A percentile compares a stretch with the other conserved stretches of the same genome.
These are phyloP conservation scores for Cadophora malorum DNA, from an alignment of 2,329 filamentous ascomycete genomes.

Conservation along the genomic window DNA sequence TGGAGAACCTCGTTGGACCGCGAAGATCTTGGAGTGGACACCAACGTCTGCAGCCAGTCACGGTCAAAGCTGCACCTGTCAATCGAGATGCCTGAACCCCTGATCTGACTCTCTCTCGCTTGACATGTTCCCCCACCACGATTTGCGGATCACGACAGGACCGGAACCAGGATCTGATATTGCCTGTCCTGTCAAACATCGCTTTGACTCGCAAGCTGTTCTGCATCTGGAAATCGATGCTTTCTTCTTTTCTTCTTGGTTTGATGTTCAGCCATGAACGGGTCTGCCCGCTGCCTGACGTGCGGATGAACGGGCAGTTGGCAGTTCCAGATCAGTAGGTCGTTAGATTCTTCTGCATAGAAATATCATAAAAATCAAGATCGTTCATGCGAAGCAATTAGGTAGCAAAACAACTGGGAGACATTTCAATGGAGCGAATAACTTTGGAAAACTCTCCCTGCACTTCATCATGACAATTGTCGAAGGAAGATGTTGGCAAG, in stretches of 20 bases:
- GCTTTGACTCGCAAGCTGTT: slow-evolving; percentile 23
- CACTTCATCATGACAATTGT: not conserved
- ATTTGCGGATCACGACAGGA: slow-evolving; percentile 1
- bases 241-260: slow-evolving; percentile 17
- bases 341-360: not conserved
- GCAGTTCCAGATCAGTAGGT: not conserved
- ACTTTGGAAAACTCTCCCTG: not conserved
- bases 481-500: not conserved
- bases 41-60: slow-evolving; percentile 19
- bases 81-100: slow-evolving; percentile 16
- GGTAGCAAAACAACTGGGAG: not conserved
- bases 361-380: slow-evolving; percentile 2
- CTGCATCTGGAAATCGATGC: slow-evolving; percentile 23
- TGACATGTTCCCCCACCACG: not conserved
- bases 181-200: not conserved
- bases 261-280: slow-evolving; percentile 19
- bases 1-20: slow-evolving; percentile 17
- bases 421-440: not conserved
- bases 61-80: slow-evolving; percentile 3
- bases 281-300: slow-evolving; percentile 11
- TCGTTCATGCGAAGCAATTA: not conserved
- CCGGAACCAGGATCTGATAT: slow-evolving; percentile 11
- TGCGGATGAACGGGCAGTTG: slow-evolving; percentile 9
- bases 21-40: not conserved
- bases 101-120: slow-evolving; percentile 1